Conservation (phyloP, 2,329 filamentous ascomycete genomes). For the Xylaria arbuscula region DNA sequence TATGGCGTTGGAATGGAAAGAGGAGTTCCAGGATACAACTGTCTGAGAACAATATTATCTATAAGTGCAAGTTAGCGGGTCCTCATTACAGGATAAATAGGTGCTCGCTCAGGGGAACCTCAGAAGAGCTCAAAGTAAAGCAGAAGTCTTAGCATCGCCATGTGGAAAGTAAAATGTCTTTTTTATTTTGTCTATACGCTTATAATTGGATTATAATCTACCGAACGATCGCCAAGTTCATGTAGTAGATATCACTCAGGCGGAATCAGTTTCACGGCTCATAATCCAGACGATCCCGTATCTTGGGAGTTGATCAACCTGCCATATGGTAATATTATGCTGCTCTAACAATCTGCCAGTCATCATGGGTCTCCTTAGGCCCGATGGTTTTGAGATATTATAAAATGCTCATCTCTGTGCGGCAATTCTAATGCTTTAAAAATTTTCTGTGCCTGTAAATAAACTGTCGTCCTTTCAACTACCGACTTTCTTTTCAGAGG, state of each 20-base stretch:
- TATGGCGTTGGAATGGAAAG: neutral
- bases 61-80: neutral
- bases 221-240: neutral
- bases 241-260: conserved; percentile 3
- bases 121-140: conserved; percentile 42
- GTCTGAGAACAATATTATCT: neutral
- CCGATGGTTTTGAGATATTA: conserved; percentile 5
- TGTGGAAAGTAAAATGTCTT: conserved; percentile 15
- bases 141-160: conserved; percentile 43
- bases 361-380: neutral
- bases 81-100: neutral
- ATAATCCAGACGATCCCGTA: conserved; percentile 16
- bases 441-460: neutral
- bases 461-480: neutral
- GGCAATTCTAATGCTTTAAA: neutral
- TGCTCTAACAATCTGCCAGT: neutral
- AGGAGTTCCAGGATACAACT: neutral
- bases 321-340: conserved; percentile 17
- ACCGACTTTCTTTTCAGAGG: conserved; percentile 25
- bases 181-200: neutral
- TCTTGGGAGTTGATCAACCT: conserved; percentile 23
- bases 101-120: neutral
- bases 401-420: conserved; percentile 8
- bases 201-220: neutral
- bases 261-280: conserved; percentile 31